Evolutionary conservation across 106 monocot species (phyloP).

Genomic region (Dioscorea zingiberensis): DNA sequence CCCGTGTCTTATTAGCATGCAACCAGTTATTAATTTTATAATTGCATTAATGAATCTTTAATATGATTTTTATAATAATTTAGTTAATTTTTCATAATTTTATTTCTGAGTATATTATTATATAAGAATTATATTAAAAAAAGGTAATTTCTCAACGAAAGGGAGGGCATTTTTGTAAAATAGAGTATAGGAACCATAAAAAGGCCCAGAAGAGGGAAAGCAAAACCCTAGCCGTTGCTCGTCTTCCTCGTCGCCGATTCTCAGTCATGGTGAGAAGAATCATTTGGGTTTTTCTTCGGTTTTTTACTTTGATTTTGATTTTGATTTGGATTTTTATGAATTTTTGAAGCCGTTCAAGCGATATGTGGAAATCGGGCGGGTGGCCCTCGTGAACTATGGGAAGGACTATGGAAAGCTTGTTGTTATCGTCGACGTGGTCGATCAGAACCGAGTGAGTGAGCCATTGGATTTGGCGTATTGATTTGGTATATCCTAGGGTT

Average conservation of each 20-base stretch:
- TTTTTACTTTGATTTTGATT: too few species aligned
- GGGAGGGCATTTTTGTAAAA: neutral
- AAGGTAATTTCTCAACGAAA: too few species aligned
- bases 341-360: slow-evolving; percentile 45
- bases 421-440: slow-evolving; percentile 61
- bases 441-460: slow-evolving; percentile 43
- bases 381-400: slow-evolving; percentile 61
- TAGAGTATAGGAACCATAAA: neutral
- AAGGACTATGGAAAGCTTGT: slow-evolving; percentile 64
- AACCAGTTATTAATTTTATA: too few species aligned
- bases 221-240: neutral
- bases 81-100: too few species aligned
- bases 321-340: too few species aligned
- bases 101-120: too few species aligned
- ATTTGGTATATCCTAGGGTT: neutral
- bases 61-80: too few species aligned
- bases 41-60: too few species aligned
- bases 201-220: neutral
- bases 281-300: too few species aligned
- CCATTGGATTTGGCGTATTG: neutral
- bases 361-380: slow-evolving; percentile 59
- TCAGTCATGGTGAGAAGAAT: slow-evolving; percentile 2
- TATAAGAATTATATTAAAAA: too few species aligned
- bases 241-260: neutral
- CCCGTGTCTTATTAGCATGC: too few species aligned